A percentile compares a stretch with the other conserved stretches of the same genome.
Conservation (phyloP, 108 stramenopile genomes). For the Cyclotella choctawhatcheeana region DNA sequence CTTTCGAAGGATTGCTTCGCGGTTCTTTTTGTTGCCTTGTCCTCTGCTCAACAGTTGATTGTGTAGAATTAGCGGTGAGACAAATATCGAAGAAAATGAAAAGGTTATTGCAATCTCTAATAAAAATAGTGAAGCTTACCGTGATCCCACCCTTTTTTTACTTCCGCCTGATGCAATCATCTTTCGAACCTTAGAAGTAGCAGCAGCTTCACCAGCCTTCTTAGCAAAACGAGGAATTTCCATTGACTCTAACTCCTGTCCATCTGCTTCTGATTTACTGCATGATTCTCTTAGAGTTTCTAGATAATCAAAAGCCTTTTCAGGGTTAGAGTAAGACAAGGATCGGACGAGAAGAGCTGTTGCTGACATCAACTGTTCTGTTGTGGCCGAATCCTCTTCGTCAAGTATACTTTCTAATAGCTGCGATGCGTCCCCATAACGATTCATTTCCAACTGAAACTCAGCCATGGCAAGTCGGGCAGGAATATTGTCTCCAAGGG, state of each 20-base stretch:
- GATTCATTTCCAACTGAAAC: slow-evolving; percentile 54
- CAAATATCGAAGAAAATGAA: too few relatives aligned
- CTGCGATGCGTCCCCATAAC: slow-evolving; percentile 63
- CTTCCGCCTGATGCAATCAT: slow-evolving; percentile 45
- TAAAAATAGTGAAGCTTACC: slow-evolving; percentile 8
- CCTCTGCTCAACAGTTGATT: slow-evolving; percentile 18
- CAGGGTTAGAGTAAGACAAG: slow-evolving; percentile 57
- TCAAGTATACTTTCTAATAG: slow-evolving; percentile 50
- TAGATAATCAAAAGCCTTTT: slow-evolving; percentile 43
- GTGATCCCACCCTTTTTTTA: slow-evolving; percentile 19
- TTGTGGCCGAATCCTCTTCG: slow-evolving; percentile 26
- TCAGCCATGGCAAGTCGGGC: slow-evolving; percentile 52
- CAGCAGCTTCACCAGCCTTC: slow-evolving; percentile 21
- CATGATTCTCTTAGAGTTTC: slow-evolving; percentile 29
- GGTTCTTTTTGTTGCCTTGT: slow-evolving; percentile 49
- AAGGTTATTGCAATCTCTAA: too few relatives aligned
- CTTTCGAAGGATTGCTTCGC: slow-evolving; percentile 68
- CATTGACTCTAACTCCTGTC: slow-evolving; percentile 66
- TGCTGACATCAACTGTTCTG: slow-evolving; percentile 28
- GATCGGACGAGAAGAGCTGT: slow-evolving; percentile 64
- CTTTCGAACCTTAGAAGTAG: slow-evolving; percentile 34
- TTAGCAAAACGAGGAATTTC: slow-evolving; percentile 68
- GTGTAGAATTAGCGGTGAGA: neutral
- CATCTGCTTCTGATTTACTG: slow-evolving; percentile 42
- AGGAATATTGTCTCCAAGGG: slow-evolving; percentile 22